phyloP scores from a whole-genome alignment of 2,329 filamentous ascomycete species.

The Monosporascus sp. region DNA sequence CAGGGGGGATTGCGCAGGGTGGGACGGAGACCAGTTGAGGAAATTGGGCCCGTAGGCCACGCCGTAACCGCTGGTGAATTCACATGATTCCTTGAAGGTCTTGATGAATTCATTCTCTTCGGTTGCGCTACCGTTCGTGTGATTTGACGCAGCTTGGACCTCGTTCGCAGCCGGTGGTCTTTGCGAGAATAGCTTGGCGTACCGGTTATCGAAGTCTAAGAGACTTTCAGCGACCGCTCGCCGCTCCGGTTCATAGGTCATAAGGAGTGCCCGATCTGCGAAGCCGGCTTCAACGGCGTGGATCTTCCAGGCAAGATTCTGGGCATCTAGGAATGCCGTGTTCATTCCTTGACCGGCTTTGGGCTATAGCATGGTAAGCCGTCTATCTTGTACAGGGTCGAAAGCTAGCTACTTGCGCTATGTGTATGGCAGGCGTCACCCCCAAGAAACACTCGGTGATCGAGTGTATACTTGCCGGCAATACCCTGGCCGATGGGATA shows the following conservation, averaged over 20 bases:
- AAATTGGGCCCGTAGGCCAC: conserved; percentile 78
- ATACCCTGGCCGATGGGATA: conserved; percentile 74
- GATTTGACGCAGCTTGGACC: conserved; percentile 58
- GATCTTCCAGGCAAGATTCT: conserved; percentile 95
- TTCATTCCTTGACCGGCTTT: conserved; percentile 81
- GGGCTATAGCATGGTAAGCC: conserved; percentile 46
- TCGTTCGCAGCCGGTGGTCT: conserved; percentile 67
- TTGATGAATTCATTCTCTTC: conserved; percentile 77
- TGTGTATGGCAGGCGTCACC: conserved; percentile 79
- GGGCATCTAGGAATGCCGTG: conserved; percentile 71
- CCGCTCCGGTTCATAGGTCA: conserved; percentile 82
- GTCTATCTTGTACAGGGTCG: background rate
- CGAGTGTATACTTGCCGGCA: conserved; percentile 59
- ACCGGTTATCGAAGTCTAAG: conserved; percentile 80
- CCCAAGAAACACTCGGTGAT: conserved; percentile 67
- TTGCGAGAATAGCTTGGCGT: conserved; percentile 84
- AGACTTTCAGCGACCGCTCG: conserved; percentile 80
- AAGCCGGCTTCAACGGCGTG: conserved; percentile 84
- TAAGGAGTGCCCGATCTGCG: conserved; percentile 66
- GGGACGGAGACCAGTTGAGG: conserved; percentile 74
- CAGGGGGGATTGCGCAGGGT: conserved; percentile 64
- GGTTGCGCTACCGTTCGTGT: conserved; percentile 16
- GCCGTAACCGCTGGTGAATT: conserved; percentile 89
- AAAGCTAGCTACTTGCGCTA: conserved; percentile 45
- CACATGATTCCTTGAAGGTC: conserved; percentile 85